Evolutionary conservation across 1,139 yeast species (phyloP), one percentile per base, ranked within the genome.

Genomic region (Zygosaccharomyces pseudobailii): DNA sequence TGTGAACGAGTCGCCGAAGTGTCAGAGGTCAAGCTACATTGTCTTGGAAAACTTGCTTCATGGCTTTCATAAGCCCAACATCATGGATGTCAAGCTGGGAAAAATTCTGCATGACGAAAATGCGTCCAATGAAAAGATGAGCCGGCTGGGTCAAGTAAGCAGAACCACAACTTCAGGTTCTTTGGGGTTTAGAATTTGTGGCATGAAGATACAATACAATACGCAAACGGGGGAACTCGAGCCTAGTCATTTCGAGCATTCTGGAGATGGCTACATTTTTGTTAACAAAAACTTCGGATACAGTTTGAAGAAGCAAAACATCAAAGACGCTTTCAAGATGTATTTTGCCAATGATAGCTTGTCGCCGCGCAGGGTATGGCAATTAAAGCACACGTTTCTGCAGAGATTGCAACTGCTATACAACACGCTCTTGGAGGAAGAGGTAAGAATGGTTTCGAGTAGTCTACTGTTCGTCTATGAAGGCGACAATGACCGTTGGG

Each of bases 11-110:
- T 22, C 41, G 2, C 20, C 21, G 33, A 32, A 23, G 17, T 28
- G 25, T 9, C 36, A 34, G 58, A 59, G 36, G 13, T 38, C 41
- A 10, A 55, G 61, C 40, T 81, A 71, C 53, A 63, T 88, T n/a
- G 94, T 90, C n/a, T 68, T 92, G 40, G 82, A 82, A 56, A 92
- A 90, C 63, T 65, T 84, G 4, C 71, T 84, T 42, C 65, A 76
- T 49, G 87, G 87, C 1, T 87, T 74, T 60, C 62, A 50, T 3
- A 68, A 71, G 42, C 97, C 98, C 0, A 78, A 86, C 49, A 75
- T 92, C 3, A 61, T 90, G 53, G 98, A 92, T 62, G 78, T 90
- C 45, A 92, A 92, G 62, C 71, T 92, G 5, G 98, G 98, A 0
- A 67, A 80, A 4, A 62, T 74, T 10, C 68, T 92, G 31, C 80